Evolutionary conservation across 169 alveolate genomes (phyloP).

Genomic region (Plasmodium vinckei): DNA sequence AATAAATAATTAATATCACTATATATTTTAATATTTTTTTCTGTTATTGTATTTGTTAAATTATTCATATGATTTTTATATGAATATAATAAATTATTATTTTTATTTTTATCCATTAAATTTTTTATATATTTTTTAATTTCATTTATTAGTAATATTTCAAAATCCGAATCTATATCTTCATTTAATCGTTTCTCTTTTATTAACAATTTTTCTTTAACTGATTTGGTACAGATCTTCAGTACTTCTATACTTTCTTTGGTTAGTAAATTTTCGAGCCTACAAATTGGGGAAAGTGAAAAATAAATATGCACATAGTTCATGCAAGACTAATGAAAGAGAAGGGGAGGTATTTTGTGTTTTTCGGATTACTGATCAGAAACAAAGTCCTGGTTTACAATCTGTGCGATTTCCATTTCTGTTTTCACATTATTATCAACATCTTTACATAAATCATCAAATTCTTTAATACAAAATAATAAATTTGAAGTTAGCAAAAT

Average conservation of each 20-base stretch:
- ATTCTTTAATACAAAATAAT: slow-evolving; percentile 27
- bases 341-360: too few relatives aligned
- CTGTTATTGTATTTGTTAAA: slow-evolving; percentile 9
- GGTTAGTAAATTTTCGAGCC: slow-evolving; percentile 6
- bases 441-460: slow-evolving; percentile 10
- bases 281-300: background rate
- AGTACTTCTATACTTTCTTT: slow-evolving; percentile 35
- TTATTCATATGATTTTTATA: slow-evolving; percentile 33
- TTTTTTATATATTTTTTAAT: slow-evolving; percentile 44
- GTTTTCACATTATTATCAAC: slow-evolving; percentile 9
- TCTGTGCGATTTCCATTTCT: background rate
- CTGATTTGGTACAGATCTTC: slow-evolving; percentile 11
- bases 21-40: slow-evolving; percentile 16
- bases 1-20: slow-evolving; percentile 38
- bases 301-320: background rate
- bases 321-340: too few relatives aligned
- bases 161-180: slow-evolving; percentile 47
- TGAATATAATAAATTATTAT: slow-evolving; percentile 22
- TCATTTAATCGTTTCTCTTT: slow-evolving; percentile 42
- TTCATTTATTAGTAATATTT: slow-evolving; percentile 9
- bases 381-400: slow-evolving; percentile 4
- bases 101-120: slow-evolving; percentile 23
- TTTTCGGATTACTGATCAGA: background rate
- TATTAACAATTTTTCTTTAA: slow-evolving; percentile 44
- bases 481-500: slow-evolving; percentile 49